These are phyloP conservation scores for Isoetes taiwanensis DNA, from an alignment of 75 land plant genomes.

Conservation along the genomic window DNA sequence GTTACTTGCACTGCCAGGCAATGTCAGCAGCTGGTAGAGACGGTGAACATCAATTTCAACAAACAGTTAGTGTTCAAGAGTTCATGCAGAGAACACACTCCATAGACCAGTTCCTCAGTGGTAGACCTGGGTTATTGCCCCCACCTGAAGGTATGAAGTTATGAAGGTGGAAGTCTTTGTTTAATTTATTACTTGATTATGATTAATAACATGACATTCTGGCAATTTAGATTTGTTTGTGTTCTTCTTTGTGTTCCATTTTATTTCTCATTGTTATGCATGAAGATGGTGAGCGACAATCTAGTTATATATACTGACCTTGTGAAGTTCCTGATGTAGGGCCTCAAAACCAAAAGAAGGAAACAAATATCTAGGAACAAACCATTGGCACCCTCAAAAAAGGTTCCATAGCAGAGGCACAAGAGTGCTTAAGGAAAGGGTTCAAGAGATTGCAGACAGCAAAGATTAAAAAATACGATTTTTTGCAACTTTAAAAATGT, in stretches of 20 bases:
- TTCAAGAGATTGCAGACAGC: constrained; percentile 91
- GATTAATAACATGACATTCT: too few relatives aligned
- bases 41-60: constrained; percentile 71
- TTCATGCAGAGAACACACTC: constrained; percentile 81
- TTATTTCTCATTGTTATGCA: too few relatives aligned
- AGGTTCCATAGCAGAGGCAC: constrained; percentile 76
- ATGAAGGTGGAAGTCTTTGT: not conserved
- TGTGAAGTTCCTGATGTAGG: constrained; percentile 28
- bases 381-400: constrained; percentile 90
- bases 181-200: too few relatives aligned
- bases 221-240: too few relatives aligned
- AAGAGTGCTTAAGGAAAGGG: constrained; percentile 87
- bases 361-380: constrained; percentile 52
- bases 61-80: constrained; percentile 72
- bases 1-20: constrained; percentile 63
- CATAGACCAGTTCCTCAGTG: constrained; percentile 53
- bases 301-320: too few relatives aligned
- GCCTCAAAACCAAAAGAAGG: constrained; percentile 54
- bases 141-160: constrained; percentile 50
- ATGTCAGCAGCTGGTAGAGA: constrained; percentile 82
- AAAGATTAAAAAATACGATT: constrained; percentile 80
- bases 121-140: constrained; percentile 28
- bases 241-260: too few relatives aligned
- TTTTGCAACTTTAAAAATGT: constrained; percentile 75
- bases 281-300: too few relatives aligned